Evolutionary conservation across 495 filamentous ascomycete genomes (phyloP), one percentile per base, ranked within the genome.

Genomic region (Annulohypoxylon maeteangense): DNA sequence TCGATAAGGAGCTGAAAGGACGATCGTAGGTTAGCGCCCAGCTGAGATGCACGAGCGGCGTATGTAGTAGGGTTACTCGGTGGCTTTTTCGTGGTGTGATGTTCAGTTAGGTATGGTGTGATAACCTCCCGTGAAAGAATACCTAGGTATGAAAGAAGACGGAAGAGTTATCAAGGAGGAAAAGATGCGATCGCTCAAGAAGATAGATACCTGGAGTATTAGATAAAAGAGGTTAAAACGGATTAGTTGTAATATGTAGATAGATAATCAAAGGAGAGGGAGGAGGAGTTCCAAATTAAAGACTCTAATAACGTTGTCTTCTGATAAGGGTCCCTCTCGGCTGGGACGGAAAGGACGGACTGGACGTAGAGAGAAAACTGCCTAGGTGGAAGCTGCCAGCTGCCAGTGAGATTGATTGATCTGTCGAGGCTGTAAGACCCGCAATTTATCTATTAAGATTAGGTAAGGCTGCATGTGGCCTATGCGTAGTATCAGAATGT

Each of bases 341-440:
- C 47, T 65, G 62, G 50, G 61, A 60, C 70, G 70, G 70, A 60
- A 68, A 68, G 65, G 42, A 66, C 65, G 62, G 66, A 65, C 14
- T 54, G 61, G 42, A 66, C 65, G 62, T 62, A 65, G n/a, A 54
- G 59, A 20, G 50, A 32, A 29, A 54, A 59, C 3, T 44, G 40
- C 40, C 40, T 44, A 44, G 16, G 40, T 64, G 12, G 16, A 40
- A 18, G 16, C 47, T 67, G 64, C 44, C 45, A 60, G 63, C 45
- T 68, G 65, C 54, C 64, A 65, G 51, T 54, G 47, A 54, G 44
- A 67, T 58, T 25, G 40, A 48, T 51, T 40, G 23, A 67, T 38
- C 57, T 71, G 62, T 67, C 68, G 44, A 71, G 63, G 63, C 68
- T 71, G 62, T 51, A 53, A 63, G 62, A 50, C 62, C 68, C 68